Percentiles rank a stretch among this genome's conserved stretches.
Conservation (phyloP, 2,329 filamentous ascomycete species). For the Elsinoe arachidis region DNA sequence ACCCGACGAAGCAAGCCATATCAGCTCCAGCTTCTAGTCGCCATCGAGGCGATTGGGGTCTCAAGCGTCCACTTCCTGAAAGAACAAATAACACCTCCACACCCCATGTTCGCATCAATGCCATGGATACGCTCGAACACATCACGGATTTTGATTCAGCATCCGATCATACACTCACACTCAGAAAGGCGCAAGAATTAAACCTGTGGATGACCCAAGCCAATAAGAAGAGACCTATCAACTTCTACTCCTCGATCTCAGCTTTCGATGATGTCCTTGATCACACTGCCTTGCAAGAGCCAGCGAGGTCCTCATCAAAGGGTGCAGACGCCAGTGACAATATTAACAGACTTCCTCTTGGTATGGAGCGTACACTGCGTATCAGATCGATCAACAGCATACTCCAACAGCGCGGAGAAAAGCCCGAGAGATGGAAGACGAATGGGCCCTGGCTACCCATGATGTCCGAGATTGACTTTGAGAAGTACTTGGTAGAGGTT, state of each 20-base stretch:
- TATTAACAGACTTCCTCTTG: slow-evolving; percentile 24
- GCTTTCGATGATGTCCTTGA: slow-evolving; percentile 37
- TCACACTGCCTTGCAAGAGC: slow-evolving; percentile 29
- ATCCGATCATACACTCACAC: slow-evolving; percentile 68
- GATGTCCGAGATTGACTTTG: slow-evolving; percentile 48
- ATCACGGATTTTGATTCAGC: slow-evolving; percentile 83
- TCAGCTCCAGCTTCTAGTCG: slow-evolving; percentile 66
- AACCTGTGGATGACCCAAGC: slow-evolving; percentile 55
- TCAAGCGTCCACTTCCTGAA: slow-evolving; percentile 75
- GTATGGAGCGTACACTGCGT: slow-evolving; percentile 11
- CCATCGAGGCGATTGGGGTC: slow-evolving; percentile 77
- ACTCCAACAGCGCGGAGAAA: background rate
- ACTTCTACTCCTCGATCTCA: slow-evolving; percentile 19
- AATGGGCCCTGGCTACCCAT: slow-evolving; percentile 51
- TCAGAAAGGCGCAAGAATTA: slow-evolving; percentile 81
- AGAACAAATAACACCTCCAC: slow-evolving; percentile 62
- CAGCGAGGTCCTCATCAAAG: background rate
- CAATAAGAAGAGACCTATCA: slow-evolving; percentile 17
- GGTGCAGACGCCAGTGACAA: slow-evolving; percentile 13
- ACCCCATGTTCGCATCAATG: slow-evolving; percentile 67
- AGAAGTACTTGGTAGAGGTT: slow-evolving; percentile 41
- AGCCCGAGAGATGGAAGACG: slow-evolving; percentile 44
- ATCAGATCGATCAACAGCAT: slow-evolving; percentile 20
- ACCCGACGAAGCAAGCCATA: slow-evolving; percentile 77
- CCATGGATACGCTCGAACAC: slow-evolving; percentile 77